Base-by-base conservation (phyloP, 441 rosid genomes). In the Manihot esculenta region DNA sequence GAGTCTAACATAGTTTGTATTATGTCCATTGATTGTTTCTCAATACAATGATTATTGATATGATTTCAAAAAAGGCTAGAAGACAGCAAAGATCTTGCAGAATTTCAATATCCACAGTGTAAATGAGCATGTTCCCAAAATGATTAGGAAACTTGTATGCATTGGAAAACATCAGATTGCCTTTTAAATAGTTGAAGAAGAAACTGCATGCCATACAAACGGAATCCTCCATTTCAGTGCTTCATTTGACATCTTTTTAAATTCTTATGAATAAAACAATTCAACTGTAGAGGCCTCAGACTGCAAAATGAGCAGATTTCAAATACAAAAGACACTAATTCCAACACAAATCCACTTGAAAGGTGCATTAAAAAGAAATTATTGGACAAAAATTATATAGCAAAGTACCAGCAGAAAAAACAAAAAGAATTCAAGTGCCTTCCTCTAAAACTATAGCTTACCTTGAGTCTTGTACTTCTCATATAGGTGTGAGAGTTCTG, bases 381-480 rank as follows among this genome's bases (percentile, higher is more conserved):
- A 88, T 89, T 85, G 86, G 86, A 69, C 21, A 42, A 26, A 62
- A 44, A 63, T 47, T 53, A 48, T 18, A 49, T 13, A 3, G 24
- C 26, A 47, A 63, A 11, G 13, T 38, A 20, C 20, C 12, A 51
- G 20, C 8, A 72, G 33, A 55, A 13, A 17, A 17, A 23, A 17
- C 20, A 60, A 27, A 59, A 20, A 20, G 51, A 20, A 64, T 15
- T 21, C 17, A 50, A 49, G 21, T 57, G 48, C n/a, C 48, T 23
- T 68, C 10, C 53, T 42, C 63, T 14, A 5, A 55, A 62, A 51
- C 23, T 33, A 47, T 18, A 50, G 26, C 66, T 9, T 57, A 94
- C 99, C 99, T 79, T 88, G 81, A 42, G 83, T 64, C 80, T 85
- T 91, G 92, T 88, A 86, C 64, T 88, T 94, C 73, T 88, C 89